phyloP scores from a whole-genome alignment of 2,329 filamentous ascomycete species.

The Amauroascus niger region DNA sequence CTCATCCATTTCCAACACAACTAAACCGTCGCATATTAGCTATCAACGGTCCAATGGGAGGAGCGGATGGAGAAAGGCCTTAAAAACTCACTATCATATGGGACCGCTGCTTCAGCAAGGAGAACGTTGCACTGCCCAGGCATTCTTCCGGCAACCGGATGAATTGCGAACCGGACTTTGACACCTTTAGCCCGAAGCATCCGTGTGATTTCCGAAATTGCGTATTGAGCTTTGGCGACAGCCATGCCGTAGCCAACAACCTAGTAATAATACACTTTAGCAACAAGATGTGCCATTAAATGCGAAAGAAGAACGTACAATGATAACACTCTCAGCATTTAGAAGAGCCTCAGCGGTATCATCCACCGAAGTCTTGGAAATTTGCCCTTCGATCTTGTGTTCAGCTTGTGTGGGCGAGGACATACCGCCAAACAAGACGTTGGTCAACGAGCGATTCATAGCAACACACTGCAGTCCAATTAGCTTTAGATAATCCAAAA shows the following conservation, averaged over 20 bases:
- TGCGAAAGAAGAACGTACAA: constrained; percentile 38
- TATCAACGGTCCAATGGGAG: not conserved
- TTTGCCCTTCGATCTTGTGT: constrained; percentile 67
- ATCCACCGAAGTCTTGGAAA: constrained; percentile 68
- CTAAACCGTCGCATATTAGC: constrained; percentile 22
- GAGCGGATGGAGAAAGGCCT: not conserved
- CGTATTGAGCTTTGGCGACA: constrained; percentile 86
- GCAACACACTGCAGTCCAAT: constrained; percentile 55
- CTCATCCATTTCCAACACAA: constrained; percentile 91
- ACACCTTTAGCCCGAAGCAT: constrained; percentile 65
- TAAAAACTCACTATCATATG: constrained; percentile 59
- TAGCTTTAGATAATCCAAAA: not conserved
- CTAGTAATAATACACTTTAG: constrained; percentile 15
- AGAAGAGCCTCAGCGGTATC: constrained; percentile 67
- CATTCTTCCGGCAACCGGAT: constrained; percentile 85
- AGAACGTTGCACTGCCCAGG: constrained; percentile 88
- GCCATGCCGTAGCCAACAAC: constrained; percentile 90
- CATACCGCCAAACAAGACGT: constrained; percentile 79
- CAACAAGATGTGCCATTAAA: constrained; percentile 2
- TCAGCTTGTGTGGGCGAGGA: constrained; percentile 55
- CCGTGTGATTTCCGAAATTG: constrained; percentile 70
- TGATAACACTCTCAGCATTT: constrained; percentile 74
- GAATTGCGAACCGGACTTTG: constrained; percentile 79
- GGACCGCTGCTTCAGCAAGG: constrained; percentile 75
- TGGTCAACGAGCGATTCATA: constrained; percentile 85